A percentile compares a stretch with the other conserved stretches of the same genome.
Conservation (phyloP, 169 alveolate species). For the Plasmodium yoelii region DNA sequence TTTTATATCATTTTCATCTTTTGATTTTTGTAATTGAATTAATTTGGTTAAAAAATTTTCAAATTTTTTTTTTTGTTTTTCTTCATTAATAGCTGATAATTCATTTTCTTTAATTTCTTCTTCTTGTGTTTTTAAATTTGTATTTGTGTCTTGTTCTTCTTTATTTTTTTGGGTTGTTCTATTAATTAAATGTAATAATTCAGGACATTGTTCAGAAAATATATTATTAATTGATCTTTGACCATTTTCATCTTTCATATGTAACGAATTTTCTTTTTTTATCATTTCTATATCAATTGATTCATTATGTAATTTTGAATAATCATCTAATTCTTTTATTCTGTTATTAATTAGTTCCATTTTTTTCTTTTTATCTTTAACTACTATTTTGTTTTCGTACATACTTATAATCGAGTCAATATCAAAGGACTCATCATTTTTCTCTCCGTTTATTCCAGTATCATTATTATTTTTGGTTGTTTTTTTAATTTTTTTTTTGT, state of each 20-base stretch:
- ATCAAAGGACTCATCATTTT: constrained; percentile 40
- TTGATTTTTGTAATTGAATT: constrained; percentile 62
- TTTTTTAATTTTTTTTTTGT: not conserved
- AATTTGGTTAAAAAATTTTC: constrained; percentile 54
- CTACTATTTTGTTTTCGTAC: constrained; percentile 34
- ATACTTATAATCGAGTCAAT: constrained; percentile 68
- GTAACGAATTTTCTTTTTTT: not conserved
- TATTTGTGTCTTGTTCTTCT: constrained; percentile 6
- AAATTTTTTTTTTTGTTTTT: constrained; percentile 46
- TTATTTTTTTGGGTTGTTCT: constrained; percentile 16
- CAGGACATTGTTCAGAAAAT: constrained; percentile 68
- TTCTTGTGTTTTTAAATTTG: not conserved
- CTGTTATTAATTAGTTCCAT: constrained; percentile 47
- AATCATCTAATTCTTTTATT: constrained; percentile 70
- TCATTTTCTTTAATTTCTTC: constrained; percentile 18
- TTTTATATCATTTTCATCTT: constrained; percentile 43
- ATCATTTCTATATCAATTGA: constrained; percentile 5
- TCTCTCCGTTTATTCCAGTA: not conserved
- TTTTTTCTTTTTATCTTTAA: constrained; percentile 71
- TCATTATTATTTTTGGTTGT: constrained; percentile 8
- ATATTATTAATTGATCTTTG: constrained; percentile 24
- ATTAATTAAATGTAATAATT: constrained; percentile 54
- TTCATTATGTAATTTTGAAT: constrained; percentile 40
- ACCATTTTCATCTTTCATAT: not conserved
- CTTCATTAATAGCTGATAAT: constrained; percentile 20